Conservation (phyloP, 495 filamentous ascomycete species). For the Margaritispora aquatica region DNA sequence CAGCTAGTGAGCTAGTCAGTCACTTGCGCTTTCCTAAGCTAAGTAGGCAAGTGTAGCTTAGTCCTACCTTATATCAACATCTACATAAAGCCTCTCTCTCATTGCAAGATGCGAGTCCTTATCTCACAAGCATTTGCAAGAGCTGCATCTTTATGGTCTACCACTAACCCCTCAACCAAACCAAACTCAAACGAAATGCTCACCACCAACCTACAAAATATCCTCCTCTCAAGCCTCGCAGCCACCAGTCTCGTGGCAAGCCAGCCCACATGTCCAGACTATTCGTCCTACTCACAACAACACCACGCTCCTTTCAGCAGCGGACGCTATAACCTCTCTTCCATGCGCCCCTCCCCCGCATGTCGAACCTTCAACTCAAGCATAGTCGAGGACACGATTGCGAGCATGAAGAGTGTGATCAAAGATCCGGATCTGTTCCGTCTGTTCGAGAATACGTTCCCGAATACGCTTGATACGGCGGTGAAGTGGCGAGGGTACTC, state of each 20-base stretch:
- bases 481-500: constrained; percentile 53
- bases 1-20: background rate
- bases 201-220: background rate
- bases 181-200: background rate
- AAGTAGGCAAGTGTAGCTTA: too few species aligned
- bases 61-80: too few species aligned
- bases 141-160: background rate
- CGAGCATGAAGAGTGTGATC: constrained; percentile 41
- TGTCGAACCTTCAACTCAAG: constrained; percentile 59
- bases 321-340: constrained; percentile 43
- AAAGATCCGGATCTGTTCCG: constrained; percentile 59
- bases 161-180: background rate
- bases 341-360: constrained; percentile 43
- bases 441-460: constrained; percentile 58
- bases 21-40: background rate
- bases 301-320: constrained; percentile 38
- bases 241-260: background rate
- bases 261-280: constrained; percentile 44
- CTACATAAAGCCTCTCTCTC: background rate
- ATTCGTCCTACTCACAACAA: constrained; percentile 38
- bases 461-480: constrained; percentile 64
- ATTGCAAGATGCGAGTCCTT: background rate
- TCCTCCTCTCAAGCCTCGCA: background rate
- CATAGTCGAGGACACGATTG: constrained; percentile 47
- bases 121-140: background rate